Evolutionary conservation across 2,329 filamentous ascomycete species (phyloP).

Genomic region (Fusarium mexicanum): DNA sequence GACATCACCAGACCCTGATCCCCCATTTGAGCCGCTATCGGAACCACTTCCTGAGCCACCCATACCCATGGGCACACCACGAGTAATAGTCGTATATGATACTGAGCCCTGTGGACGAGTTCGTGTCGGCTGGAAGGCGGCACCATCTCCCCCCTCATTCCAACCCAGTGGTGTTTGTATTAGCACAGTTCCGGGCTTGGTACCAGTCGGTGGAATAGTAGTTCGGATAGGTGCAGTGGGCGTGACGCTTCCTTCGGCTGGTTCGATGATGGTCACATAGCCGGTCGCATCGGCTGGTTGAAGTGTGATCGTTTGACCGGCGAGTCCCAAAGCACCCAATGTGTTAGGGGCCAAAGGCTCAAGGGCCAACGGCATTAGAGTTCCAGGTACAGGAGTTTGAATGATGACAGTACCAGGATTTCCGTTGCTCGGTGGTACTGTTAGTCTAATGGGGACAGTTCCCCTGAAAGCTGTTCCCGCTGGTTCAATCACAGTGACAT

Average conservation of each 20-base stretch:
- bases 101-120: background rate
- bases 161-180: slow-evolving; percentile 29
- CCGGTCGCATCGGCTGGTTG: slow-evolving; percentile 14
- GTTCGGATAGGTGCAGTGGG: slow-evolving; percentile 28
- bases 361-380: background rate
- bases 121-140: background rate
- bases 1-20: background rate
- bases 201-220: slow-evolving; percentile 32
- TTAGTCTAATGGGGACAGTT: slow-evolving; percentile 4
- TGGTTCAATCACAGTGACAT: slow-evolving; percentile 30
- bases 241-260: slow-evolving; percentile 3
- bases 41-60: background rate
- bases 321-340: background rate
- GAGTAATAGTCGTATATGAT: slow-evolving; percentile 21
- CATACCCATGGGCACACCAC: background rate
- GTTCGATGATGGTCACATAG: slow-evolving; percentile 36
- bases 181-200: slow-evolving; percentile 32
- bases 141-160: background rate
- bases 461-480: slow-evolving; percentile 2
- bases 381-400: slow-evolving; percentile 17
- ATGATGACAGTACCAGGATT: slow-evolving; percentile 33
- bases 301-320: slow-evolving; percentile 24
- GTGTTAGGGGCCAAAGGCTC: background rate
- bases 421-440: slow-evolving; percentile 19
- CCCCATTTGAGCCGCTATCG: background rate